Evolutionary conservation across 2,329 filamentous ascomycete species (phyloP).

Genomic region (Ascosphaera apis): DNA sequence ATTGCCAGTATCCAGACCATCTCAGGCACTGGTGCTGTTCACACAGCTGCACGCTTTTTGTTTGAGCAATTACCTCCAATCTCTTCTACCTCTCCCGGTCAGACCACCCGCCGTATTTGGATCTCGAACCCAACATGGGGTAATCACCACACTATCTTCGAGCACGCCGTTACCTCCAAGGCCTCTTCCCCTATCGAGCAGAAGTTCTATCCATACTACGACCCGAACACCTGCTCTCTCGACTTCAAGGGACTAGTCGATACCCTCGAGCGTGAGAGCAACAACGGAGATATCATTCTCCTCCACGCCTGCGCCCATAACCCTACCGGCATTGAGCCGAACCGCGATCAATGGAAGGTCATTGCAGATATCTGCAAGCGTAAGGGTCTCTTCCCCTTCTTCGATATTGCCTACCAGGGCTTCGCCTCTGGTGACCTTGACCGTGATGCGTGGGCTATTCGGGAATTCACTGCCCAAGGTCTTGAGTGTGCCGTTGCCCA

Average conservation of each 20-base stretch:
- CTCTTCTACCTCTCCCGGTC: constrained; percentile 1
- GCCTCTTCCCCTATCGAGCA: constrained; percentile 53
- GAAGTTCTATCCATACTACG: constrained; percentile 80
- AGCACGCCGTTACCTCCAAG: constrained; percentile 28
- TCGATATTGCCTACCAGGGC: constrained; percentile 92
- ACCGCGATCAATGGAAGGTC: constrained; percentile 76
- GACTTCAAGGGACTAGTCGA: constrained; percentile 40
- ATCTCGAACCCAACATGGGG: constrained; percentile 90
- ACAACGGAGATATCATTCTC: constrained; percentile 61
- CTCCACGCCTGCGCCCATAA: constrained; percentile 95
- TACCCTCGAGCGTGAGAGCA: constrained; percentile 65
- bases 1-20: constrained; percentile 70
- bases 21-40: constrained; percentile 85
- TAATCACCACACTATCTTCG: constrained; percentile 92
- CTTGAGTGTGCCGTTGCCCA: constrained; percentile 40
- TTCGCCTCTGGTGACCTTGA: constrained; percentile 79
- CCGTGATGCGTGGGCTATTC: constrained; percentile 68
- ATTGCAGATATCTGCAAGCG: constrained; percentile 53
- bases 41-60: constrained; percentile 79
- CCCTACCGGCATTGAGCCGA: constrained; percentile 87
- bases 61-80: constrained; percentile 52
- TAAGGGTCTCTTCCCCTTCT: constrained; percentile 87
- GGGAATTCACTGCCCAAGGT: constrained; percentile 77
- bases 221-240: constrained; percentile 29
- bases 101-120: constrained; percentile 54